Conservation (phyloP, 2,329 filamentous ascomycete genomes). For the Keithomyces neogunnii region DNA sequence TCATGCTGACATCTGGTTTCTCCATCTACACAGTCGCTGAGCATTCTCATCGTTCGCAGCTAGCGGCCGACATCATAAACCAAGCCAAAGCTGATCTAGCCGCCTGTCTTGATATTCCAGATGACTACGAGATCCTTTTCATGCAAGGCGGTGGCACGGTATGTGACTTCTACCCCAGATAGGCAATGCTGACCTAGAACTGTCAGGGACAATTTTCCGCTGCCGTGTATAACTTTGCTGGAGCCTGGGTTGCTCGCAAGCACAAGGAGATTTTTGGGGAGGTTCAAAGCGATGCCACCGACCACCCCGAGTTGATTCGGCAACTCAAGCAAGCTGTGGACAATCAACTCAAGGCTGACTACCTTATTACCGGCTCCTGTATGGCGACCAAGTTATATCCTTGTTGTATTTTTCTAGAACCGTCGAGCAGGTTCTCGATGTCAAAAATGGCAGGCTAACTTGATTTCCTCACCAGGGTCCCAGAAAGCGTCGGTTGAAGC, state of each 20-base stretch:
- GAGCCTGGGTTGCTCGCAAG: constrained; percentile 69
- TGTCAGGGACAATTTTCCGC: constrained; percentile 69
- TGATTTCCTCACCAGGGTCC: constrained; percentile 32
- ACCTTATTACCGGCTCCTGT: constrained; percentile 81
- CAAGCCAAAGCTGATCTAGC: constrained; percentile 68
- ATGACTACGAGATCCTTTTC: constrained; percentile 81
- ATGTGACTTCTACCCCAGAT: not conserved
- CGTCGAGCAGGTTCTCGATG: not conserved
- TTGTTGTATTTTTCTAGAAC: constrained; percentile 20
- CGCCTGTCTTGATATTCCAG: constrained; percentile 70
- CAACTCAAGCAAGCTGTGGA: constrained; percentile 56
- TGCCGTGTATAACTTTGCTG: constrained; percentile 74
- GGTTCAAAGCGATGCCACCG: constrained; percentile 37
- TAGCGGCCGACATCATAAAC: constrained; percentile 71
- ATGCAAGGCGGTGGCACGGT: constrained; percentile 72
- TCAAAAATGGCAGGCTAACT: constrained; percentile 1
- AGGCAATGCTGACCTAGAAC: not conserved
- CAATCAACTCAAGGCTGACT: constrained; percentile 72
- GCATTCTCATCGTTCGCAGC: constrained; percentile 77
- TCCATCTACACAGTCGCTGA: constrained; percentile 50
- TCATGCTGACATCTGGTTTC: not conserved
- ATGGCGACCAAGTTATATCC: not conserved
- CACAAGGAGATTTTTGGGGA: constrained; percentile 50
- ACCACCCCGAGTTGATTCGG: constrained; percentile 45
- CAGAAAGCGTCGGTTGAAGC: constrained; percentile 84